Percentiles rank a stretch among this genome's conserved stretches.
Evolutionary conservation across 1,284 basidiomycete genomes (phyloP).

Genomic region (Cerioporus squamosus): DNA sequence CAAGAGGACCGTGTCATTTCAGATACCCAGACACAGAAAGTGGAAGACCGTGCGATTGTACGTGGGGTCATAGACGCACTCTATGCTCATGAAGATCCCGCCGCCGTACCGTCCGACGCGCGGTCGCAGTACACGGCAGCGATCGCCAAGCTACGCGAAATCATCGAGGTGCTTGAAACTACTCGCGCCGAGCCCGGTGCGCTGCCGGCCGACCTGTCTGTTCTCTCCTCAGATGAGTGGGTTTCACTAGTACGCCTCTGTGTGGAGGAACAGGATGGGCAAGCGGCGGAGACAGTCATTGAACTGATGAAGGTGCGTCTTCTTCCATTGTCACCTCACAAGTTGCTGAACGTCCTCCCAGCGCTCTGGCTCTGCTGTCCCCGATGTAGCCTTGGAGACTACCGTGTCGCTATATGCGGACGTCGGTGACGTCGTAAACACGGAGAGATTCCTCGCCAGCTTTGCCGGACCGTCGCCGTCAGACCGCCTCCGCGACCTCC

Average conservation of each 20-base stretch:
- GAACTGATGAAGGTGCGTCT: slow-evolving; percentile 57
- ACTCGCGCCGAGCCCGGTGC: not conserved
- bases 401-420: slow-evolving; percentile 56
- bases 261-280: slow-evolving; percentile 38
- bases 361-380: slow-evolving; percentile 43
- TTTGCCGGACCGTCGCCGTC: slow-evolving; percentile 46
- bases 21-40: slow-evolving; percentile 7
- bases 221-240: slow-evolving; percentile 57
- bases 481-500: slow-evolving; percentile 65
- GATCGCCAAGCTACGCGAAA: slow-evolving; percentile 22
- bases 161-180: slow-evolving; percentile 14
- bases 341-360: slow-evolving; percentile 20
- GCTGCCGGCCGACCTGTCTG: not conserved
- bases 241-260: slow-evolving; percentile 47
- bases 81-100: slow-evolving; percentile 17
- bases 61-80: slow-evolving; percentile 5
- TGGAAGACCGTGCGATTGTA: slow-evolving; percentile 9
- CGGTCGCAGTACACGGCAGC: slow-evolving; percentile 14
- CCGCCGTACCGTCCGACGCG: not conserved
- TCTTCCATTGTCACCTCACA: not conserved
- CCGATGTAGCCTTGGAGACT: slow-evolving; percentile 46
- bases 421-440: slow-evolving; percentile 46
- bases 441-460: slow-evolving; percentile 50
- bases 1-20: not conserved
- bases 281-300: slow-evolving; percentile 40